These are phyloP conservation scores for Colletotrichum sp. DNA, from an alignment of 2,329 filamentous ascomycete species.

Conservation along the genomic window DNA sequence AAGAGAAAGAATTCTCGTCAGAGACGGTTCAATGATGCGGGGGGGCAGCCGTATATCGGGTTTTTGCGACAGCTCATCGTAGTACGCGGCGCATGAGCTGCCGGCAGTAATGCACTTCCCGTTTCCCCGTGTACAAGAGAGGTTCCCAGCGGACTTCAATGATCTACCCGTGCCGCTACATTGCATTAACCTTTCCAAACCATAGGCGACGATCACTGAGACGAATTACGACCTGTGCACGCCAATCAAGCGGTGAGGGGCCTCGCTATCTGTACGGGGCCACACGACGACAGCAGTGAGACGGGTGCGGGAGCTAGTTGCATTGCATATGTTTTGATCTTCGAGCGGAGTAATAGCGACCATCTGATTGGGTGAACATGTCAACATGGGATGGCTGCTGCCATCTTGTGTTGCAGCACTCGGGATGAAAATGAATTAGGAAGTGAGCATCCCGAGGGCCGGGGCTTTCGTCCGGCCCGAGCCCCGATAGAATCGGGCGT, in stretches of 20 bases:
- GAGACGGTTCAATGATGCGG: background rate
- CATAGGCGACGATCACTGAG: background rate
- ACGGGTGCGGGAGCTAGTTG: background rate
- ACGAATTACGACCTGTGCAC: background rate
- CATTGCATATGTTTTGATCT: background rate
- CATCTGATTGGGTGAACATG: background rate
- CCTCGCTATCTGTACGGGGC: background rate
- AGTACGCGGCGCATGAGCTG: background rate
- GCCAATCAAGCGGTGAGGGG: background rate
- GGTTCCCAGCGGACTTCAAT: background rate
- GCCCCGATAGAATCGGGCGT: background rate
- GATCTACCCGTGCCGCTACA: background rate
- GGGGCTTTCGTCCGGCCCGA: background rate
- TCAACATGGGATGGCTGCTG: background rate
- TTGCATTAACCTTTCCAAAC: background rate
- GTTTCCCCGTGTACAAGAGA: background rate
- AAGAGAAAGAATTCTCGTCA: background rate
- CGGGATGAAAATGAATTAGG: background rate
- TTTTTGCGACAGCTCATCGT: background rate
- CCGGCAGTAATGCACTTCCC: background rate
- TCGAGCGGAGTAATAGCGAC: background rate
- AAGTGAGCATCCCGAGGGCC: background rate
- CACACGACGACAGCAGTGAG: background rate
- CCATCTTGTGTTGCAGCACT: background rate
- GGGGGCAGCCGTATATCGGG: background rate